phyloP scores from a whole-genome alignment of 768 basidiomycete species.

The Panaeolus papilionaceus region DNA sequence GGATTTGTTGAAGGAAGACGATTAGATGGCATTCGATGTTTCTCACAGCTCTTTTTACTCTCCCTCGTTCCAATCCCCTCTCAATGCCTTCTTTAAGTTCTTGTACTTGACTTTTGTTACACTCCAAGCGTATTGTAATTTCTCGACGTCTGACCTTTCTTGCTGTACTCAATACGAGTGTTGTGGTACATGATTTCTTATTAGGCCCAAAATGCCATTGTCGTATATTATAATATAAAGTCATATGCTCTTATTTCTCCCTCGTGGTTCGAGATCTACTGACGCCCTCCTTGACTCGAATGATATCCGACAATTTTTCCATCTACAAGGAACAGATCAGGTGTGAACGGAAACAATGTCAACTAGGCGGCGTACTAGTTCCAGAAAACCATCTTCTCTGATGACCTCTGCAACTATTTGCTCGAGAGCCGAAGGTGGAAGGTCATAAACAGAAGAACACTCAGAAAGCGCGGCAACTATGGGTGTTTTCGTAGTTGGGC shows the following conservation, averaged over 20 bases:
- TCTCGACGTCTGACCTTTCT: too few relatives aligned
- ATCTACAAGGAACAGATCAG: slow-evolving; percentile 43
- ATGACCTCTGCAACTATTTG: slow-evolving; percentile 63
- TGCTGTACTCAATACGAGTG: too few relatives aligned
- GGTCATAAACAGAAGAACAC: slow-evolving; percentile 54
- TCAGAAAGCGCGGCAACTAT: slow-evolving; percentile 50
- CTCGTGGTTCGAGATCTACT: background rate
- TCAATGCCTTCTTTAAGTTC: too few relatives aligned
- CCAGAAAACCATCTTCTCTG: slow-evolving; percentile 77
- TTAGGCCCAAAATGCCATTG: too few relatives aligned
- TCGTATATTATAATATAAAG: too few relatives aligned
- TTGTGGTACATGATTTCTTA: too few relatives aligned
- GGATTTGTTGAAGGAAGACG: slow-evolving; percentile 40
- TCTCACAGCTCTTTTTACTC: background rate
- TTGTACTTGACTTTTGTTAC: too few relatives aligned
- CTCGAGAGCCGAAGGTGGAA: slow-evolving; percentile 60
- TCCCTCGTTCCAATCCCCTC: too few relatives aligned
- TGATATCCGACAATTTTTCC: slow-evolving; percentile 48
- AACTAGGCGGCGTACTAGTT: slow-evolving; percentile 56
- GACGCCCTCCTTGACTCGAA: background rate
- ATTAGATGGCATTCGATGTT: background rate
- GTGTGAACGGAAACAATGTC: background rate
- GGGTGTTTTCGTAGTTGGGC: slow-evolving; percentile 19
- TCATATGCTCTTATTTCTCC: background rate
- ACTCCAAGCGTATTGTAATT: too few relatives aligned